Evolutionary conservation across 352 stramenopile genomes (phyloP).

Genomic region (Phytopythium vexans): DNA sequence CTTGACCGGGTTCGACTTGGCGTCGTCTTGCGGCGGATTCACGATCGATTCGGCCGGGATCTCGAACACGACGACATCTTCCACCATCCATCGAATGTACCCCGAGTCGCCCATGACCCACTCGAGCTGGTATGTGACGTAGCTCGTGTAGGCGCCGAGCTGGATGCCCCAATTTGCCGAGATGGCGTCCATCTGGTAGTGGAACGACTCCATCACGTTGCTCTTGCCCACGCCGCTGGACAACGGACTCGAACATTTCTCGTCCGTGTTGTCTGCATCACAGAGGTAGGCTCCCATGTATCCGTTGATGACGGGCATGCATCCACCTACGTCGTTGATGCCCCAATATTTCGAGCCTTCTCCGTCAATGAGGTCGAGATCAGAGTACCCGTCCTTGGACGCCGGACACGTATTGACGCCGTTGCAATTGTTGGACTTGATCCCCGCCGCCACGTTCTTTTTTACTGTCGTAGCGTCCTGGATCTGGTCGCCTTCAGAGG

Average conservation of each 20-base stretch:
- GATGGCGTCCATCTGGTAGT: conserved; percentile 66
- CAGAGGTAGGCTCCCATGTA: conserved; percentile 47
- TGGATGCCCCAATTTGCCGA: conserved; percentile 44
- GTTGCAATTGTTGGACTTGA: conserved; percentile 45
- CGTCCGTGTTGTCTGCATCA: conserved; percentile 38
- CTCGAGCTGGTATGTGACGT: conserved; percentile 53
- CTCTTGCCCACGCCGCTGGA: conserved; percentile 20
- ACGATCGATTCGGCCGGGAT: conserved; percentile 45
- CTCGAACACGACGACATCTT: conserved; percentile 49
- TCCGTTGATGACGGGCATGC: conserved; percentile 49
- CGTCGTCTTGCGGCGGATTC: conserved; percentile 33
- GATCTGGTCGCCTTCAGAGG: conserved; percentile 7
- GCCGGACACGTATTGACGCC: conserved; percentile 43
- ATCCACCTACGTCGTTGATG: conserved; percentile 46
- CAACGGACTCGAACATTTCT: conserved; percentile 24
- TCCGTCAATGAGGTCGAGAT: conserved; percentile 37
- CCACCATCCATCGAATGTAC: conserved; percentile 52
- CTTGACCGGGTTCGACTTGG: conserved; percentile 38
- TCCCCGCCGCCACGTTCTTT: conserved; percentile 20
- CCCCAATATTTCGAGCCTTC: conserved; percentile 38
- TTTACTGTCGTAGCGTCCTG: conserved; percentile 39
- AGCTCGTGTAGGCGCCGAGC: conserved; percentile 39
- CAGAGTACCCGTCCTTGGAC: conserved; percentile 39
- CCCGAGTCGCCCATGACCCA: conserved; percentile 50
- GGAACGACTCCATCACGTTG: conserved; percentile 37